These are phyloP conservation scores for Nicotiana obtusifolia DNA, from an alignment of 257 asterid species.

Conservation along the genomic window DNA sequence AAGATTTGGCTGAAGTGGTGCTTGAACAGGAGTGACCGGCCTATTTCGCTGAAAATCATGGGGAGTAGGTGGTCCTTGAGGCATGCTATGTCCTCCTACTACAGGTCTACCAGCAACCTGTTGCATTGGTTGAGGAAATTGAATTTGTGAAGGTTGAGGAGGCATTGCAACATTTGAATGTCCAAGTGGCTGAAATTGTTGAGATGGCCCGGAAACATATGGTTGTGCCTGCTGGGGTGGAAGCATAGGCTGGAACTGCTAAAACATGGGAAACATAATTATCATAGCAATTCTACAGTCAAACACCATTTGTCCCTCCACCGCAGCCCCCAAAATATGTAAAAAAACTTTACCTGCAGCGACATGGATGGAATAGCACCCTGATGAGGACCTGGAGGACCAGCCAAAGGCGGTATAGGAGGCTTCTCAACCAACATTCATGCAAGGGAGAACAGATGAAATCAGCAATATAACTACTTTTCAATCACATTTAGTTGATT, in stretches of 20 bases:
- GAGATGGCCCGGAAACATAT: conserved; percentile 52
- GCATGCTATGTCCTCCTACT: conserved; percentile 41
- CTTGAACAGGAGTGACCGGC: conserved; percentile 38
- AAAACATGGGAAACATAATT: conserved; percentile 5
- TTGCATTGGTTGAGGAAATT: conserved; percentile 54
- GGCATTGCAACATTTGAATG: conserved; percentile 55
- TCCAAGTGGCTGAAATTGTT: conserved; percentile 64
- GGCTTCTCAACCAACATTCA: conserved; percentile 38
- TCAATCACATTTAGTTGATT: not conserved
- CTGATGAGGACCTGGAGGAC: conserved; percentile 62
- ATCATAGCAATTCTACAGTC: not conserved
- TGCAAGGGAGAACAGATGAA: conserved; percentile 12
- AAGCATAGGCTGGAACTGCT: conserved; percentile 59
- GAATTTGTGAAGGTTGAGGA: conserved; percentile 49
- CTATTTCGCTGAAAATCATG: conserved; percentile 48
- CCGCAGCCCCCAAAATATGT: conserved; percentile 6
- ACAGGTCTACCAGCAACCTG: conserved; percentile 52
- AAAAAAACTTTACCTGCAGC: conserved; percentile 54
- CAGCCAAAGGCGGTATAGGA: conserved; percentile 53
- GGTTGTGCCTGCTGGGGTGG: conserved; percentile 62
- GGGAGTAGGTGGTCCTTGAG: conserved; percentile 51
- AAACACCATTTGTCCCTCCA: conserved; percentile 10
- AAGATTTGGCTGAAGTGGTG: conserved; percentile 40
- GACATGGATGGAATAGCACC: conserved; percentile 65
- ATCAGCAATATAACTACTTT: not conserved